Evolutionary conservation across 78 protist species (phyloP).

Genomic region (Neovahlkampfia damariscottae): DNA sequence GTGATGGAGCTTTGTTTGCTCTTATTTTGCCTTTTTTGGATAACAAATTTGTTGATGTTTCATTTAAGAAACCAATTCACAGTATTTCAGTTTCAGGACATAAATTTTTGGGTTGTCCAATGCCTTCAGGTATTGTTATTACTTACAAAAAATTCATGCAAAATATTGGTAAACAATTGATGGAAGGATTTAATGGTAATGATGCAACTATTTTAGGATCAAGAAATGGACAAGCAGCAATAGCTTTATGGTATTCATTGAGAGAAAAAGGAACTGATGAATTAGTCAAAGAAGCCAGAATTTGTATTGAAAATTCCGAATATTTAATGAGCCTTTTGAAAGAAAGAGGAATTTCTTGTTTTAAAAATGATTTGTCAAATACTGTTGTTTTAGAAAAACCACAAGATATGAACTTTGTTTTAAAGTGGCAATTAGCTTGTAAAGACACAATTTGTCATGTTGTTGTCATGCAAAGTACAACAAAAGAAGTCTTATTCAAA

Average conservation of each 20-base stretch:
- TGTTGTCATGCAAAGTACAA: background rate
- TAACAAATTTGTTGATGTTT: constrained; percentile 1
- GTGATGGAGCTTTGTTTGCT: constrained; percentile 9
- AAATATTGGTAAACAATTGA: background rate
- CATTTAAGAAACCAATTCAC: background rate
- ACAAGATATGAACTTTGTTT: no score
- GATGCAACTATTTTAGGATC: background rate
- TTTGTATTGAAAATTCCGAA: background rate
- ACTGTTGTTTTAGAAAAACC: background rate
- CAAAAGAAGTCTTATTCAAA: background rate
- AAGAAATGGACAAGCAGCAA: background rate
- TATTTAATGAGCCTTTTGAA: background rate
- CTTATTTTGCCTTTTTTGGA: constrained; percentile 8
- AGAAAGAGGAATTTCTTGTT: background rate
- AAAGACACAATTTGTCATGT: background rate
- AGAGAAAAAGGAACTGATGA: background rate
- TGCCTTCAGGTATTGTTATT: constrained; percentile 11
- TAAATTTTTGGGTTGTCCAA: constrained; percentile 7
- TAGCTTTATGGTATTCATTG: background rate
- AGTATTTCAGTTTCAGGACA: constrained; percentile 3
- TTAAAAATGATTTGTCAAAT: background rate
- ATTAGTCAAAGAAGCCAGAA: background rate
- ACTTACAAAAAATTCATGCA: background rate
- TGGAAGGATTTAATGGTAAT: background rate
- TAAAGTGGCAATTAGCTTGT: background rate